Conservation (phyloP, 805 yeast genomes). For the Yamadazyma endophytica region DNA sequence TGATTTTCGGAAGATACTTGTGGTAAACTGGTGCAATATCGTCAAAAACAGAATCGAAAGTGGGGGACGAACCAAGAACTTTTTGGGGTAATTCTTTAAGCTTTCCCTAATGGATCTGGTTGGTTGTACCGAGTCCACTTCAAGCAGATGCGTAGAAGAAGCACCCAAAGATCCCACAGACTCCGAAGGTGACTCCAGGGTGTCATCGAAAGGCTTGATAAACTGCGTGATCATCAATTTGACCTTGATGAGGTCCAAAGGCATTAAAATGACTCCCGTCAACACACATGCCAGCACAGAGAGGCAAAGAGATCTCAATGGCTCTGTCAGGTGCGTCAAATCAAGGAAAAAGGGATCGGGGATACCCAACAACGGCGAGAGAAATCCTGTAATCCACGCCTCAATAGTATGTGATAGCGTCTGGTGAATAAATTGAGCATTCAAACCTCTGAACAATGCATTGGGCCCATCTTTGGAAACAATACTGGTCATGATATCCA, state of each 20-base stretch:
- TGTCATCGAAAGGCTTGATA: slow-evolving; percentile 19
- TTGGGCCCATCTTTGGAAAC: slow-evolving; percentile 67
- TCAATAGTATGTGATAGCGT: slow-evolving; percentile 74
- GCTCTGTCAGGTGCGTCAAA: slow-evolving; percentile 74
- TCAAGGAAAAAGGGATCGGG: slow-evolving; percentile 91
- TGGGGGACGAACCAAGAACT: slow-evolving; percentile 56
- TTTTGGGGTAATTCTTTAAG: slow-evolving; percentile 53
- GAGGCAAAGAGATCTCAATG: slow-evolving; percentile 60
- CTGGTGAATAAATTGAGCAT: slow-evolving; percentile 74
- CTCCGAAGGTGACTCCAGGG: no score
- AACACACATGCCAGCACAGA: slow-evolving; percentile 68
- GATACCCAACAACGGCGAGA: slow-evolving; percentile 73
- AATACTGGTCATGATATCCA: slow-evolving; percentile 60
- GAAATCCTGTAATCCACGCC: slow-evolving; percentile 88
- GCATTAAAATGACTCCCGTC: slow-evolving; percentile 71
- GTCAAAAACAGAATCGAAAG: slow-evolving; percentile 40
- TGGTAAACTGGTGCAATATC: slow-evolving; percentile 55
- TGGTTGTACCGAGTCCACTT: slow-evolving; percentile 1
- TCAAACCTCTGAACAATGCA: slow-evolving; percentile 69
- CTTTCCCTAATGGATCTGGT: slow-evolving; percentile 71
- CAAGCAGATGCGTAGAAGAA: no score
- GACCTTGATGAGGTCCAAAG: slow-evolving; percentile 77
- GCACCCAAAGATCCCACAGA: slow-evolving; percentile 1
- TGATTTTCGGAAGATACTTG: slow-evolving; percentile 57
- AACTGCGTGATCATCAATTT: slow-evolving; percentile 70